Evolutionary conservation across 2,329 filamentous ascomycete species (phyloP).

Genomic region (Botrytis porri): DNA sequence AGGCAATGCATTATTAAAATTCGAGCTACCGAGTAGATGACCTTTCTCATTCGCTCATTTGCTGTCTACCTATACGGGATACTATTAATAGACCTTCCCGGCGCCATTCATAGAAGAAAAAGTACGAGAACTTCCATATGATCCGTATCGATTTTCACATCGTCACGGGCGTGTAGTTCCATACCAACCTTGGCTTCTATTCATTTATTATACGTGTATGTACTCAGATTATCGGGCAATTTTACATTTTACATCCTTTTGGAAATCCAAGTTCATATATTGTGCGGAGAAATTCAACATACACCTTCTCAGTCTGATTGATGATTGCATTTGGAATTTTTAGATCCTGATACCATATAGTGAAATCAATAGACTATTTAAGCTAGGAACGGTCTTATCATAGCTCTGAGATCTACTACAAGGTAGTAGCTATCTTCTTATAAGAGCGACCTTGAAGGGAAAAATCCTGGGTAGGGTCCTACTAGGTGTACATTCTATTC

Average conservation of each 20-base stretch:
- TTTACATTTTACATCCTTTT: no score
- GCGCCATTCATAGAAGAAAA: not conserved
- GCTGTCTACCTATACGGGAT: not conserved
- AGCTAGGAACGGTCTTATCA: not conserved
- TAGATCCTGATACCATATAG: not conserved
- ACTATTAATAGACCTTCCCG: slow-evolving; percentile 12
- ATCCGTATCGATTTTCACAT: not conserved
- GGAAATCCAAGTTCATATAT: no score
- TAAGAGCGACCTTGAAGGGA: not conserved
- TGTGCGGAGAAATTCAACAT: no score
- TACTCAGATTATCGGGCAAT: not conserved
- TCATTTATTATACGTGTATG: not conserved
- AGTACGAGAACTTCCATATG: slow-evolving; percentile 2
- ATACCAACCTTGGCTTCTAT: not conserved
- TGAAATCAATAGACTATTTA: not conserved
- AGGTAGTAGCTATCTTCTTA: no score
- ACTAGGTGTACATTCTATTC: not conserved
- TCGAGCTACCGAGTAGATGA: not conserved
- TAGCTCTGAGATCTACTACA: not conserved
- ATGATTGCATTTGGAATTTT: no score
- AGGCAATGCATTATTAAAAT: not conserved
- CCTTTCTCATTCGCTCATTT: not conserved
- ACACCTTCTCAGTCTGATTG: no score
- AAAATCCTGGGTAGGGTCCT: not conserved
- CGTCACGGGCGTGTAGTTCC: not conserved